phyloP scores from a whole-genome alignment of 148 eudicot species.

The Arctostaphylos glauca region DNA sequence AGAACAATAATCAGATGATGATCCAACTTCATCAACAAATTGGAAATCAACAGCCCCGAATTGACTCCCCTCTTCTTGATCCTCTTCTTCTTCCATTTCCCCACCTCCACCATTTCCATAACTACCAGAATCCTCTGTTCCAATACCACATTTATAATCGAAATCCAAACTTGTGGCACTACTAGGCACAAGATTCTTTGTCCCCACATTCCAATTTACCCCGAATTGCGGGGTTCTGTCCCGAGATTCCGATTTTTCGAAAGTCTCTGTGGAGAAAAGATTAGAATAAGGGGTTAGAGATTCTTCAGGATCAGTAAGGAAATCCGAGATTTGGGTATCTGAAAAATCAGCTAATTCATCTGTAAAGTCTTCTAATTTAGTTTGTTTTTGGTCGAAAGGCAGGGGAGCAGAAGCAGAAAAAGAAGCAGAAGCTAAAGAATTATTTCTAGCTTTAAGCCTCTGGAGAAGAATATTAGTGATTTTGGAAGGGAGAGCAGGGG shows the following conservation, averaged over 20 bases:
- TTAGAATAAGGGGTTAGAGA: not conserved
- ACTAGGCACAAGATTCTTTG: not conserved
- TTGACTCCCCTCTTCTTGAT: slow-evolving; percentile 17
- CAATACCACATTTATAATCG: not conserved
- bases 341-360: slow-evolving; percentile 21
- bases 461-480: slow-evolving; percentile 46
- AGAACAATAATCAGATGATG: slow-evolving; percentile 17
- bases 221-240: not conserved
- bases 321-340: slow-evolving; percentile 36
- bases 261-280: not conserved
- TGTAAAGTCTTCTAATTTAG: not conserved
- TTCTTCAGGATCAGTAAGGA: slow-evolving; percentile 33
- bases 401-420: no score
- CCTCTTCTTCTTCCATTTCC: slow-evolving; percentile 22
- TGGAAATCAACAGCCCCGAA: slow-evolving; percentile 23
- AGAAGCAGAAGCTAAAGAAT: slow-evolving; percentile 17
- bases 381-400: slow-evolving; percentile 12
- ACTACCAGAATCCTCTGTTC: slow-evolving; percentile 12
- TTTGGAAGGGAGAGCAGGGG: slow-evolving; percentile 44
- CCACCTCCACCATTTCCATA: slow-evolving; percentile 15
- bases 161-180: not conserved
- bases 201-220: not conserved
- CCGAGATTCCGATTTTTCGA: not conserved
- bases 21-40: slow-evolving; percentile 37
- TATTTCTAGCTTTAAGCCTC: slow-evolving; percentile 38